Evolutionary conservation across 768 basidiomycete genomes (phyloP).

Genomic region (Leucosporidium creatinivorum): DNA sequence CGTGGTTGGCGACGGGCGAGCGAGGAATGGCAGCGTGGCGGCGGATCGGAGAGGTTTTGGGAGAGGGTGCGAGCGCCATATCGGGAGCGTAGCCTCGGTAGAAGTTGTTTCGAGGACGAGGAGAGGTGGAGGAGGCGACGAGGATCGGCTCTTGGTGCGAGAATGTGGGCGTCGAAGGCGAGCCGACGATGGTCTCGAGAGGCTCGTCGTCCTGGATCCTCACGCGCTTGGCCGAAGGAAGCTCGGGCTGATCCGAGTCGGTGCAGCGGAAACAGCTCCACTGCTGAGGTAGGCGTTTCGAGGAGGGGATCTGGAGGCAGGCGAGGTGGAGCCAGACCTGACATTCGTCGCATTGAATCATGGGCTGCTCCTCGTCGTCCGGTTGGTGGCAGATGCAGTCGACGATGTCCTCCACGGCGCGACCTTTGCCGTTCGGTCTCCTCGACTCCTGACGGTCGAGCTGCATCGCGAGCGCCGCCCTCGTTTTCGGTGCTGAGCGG

Average conservation of each 20-base stretch:
- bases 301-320: constrained; percentile 12
- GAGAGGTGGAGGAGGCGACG: constrained; percentile 15
- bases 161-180: constrained; percentile 7
- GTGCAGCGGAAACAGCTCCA: constrained; percentile 19
- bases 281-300: constrained; percentile 6
- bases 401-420: not conserved
- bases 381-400: constrained; percentile 1
- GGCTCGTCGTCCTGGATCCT: not conserved
- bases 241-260: not conserved
- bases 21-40: not conserved
- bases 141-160: constrained; percentile 20
- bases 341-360: constrained; percentile 16
- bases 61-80: constrained; percentile 25
- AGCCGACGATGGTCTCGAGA: not conserved
- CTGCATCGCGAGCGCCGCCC: too few species aligned
- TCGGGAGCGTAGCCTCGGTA: constrained; percentile 12
- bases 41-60: constrained; percentile 19
- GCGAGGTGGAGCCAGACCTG: constrained; percentile 18
- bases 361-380: not conserved
- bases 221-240: constrained; percentile 11
- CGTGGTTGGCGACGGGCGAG: not conserved
- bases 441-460: too few species aligned
- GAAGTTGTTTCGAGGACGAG: constrained; percentile 12
- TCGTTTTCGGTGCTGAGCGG: not conserved
- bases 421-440: too few species aligned